Evolutionary conservation across 306 rosid species (phyloP), one percentile per base, ranked within the genome.

Genomic region (Delonix regia): DNA sequence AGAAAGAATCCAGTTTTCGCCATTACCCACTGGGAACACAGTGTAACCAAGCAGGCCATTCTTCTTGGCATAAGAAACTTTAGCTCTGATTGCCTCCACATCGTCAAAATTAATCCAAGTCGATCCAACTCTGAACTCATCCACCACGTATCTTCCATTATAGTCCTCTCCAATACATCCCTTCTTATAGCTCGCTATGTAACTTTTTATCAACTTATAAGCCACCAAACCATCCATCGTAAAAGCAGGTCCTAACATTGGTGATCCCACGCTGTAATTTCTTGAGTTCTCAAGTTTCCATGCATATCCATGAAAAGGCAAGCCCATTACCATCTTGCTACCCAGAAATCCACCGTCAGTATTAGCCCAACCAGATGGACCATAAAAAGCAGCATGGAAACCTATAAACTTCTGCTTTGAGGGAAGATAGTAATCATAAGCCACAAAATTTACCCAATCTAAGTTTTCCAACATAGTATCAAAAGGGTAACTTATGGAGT

Each of bases 1-100:
- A 14, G 85, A 81, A 19, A 81, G 85, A 2, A 25, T 75, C 85
- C 85, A 81, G n/a, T 81, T 68, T 52, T 81, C 77, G 24, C 75
- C 85, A 33, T 60, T 59, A 22, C 47, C 73, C 0, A 81, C 30
- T 56, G 61, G 85, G 55, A 70, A 76, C 81, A 61, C 85, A 48
- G 0, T 38, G 65, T 76, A 82, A 24, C 85, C 85, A 27, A 76
- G 78, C 6, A 82, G 53, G 5, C 53, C 62, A 48, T 27, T 82
- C 21, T 51, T 19, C 62, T 63, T 70, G 9, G 81, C 81, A 63
- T 76, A 76, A 30, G 78, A 51, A 62, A 82, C 59, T 33, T 82
- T 82, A 11, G 62, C 53, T 4, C 5, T 82, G 48, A 82, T 63
- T 52, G 62, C 56, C 74, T 82, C 81, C 9, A 41, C 85, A 41